phyloP scores from a whole-genome alignment of 306 rosid species.

The Coriaria nepalensis region DNA sequence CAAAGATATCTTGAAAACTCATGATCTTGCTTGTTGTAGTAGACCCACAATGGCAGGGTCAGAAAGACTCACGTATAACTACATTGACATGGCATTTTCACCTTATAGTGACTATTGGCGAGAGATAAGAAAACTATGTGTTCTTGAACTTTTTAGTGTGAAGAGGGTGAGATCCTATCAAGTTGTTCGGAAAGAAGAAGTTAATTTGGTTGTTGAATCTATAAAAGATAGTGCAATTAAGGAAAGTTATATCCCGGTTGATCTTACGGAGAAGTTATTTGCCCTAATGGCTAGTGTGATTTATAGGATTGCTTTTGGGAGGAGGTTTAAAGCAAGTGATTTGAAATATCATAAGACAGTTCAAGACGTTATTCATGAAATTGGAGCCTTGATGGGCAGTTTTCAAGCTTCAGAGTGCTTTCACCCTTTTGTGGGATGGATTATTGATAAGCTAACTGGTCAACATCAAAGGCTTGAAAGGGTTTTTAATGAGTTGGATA shows the following conservation, averaged over 20 bases:
- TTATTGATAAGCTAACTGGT: slow-evolving; percentile 24
- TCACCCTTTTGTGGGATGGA: slow-evolving; percentile 20
- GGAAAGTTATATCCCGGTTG: background rate
- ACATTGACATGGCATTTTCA: slow-evolving; percentile 19
- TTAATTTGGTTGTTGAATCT: background rate
- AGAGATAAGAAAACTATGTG: slow-evolving; percentile 21
- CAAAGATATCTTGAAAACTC: slow-evolving; percentile 12
- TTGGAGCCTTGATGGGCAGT: slow-evolving; percentile 16
- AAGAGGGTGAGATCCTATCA: background rate
- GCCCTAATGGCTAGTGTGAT: slow-evolving; percentile 5
- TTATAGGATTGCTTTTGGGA: slow-evolving; percentile 20
- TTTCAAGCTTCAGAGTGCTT: slow-evolving; percentile 20
- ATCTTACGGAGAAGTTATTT: slow-evolving; percentile 17
- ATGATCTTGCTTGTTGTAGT: slow-evolving; percentile 20
- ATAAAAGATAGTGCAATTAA: background rate
- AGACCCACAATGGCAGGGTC: slow-evolving; percentile 8
- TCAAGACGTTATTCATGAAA: slow-evolving; percentile 8
- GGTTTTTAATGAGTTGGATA: slow-evolving; percentile 27
- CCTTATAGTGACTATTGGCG: slow-evolving; percentile 22
- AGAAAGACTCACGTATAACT: slow-evolving; percentile 11
- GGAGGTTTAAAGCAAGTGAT: background rate
- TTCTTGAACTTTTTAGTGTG: slow-evolving; percentile 17
- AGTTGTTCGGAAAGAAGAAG: background rate
- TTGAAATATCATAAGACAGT: slow-evolving; percentile 2
- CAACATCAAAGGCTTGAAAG: slow-evolving; percentile 17